phyloP scores from a whole-genome alignment of 805 yeast species.

The Candida yuanshanica region DNA sequence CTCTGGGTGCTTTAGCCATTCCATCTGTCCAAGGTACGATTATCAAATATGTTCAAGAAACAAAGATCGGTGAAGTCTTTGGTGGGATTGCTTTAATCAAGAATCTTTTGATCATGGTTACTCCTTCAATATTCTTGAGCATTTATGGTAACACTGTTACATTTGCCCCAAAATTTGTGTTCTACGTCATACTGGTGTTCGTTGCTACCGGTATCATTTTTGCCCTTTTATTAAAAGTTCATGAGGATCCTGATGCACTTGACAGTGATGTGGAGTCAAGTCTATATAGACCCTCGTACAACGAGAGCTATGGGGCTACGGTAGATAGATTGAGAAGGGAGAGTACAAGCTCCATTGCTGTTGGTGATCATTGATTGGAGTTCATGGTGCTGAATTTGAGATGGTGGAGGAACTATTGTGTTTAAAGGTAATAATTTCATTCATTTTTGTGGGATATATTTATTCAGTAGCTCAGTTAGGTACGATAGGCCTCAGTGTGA shows the following conservation, averaged over 20 bases:
- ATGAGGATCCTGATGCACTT: conserved; percentile 3
- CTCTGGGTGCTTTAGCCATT: conserved; percentile 44
- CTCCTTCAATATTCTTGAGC: conserved; percentile 43
- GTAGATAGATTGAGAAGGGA: neutral
- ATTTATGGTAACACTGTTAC: conserved; percentile 42
- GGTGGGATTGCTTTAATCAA: conserved; percentile 63
- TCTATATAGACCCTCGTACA: neutral
- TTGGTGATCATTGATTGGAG: neutral
- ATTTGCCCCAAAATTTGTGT: conserved; percentile 32
- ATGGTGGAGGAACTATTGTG: too few species aligned
- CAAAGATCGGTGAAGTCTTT: conserved; percentile 62
- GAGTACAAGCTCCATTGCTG: neutral
- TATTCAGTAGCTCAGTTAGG: too few species aligned
- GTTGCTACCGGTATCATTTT: conserved; percentile 1
- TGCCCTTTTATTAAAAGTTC: conserved; percentile 5
- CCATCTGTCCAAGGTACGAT: conserved; percentile 58
- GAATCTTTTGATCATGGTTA: conserved; percentile 39
- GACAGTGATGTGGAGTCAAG: neutral
- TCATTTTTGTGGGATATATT: too few species aligned
- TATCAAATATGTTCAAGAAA: conserved; percentile 55
- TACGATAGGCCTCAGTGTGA: too few species aligned
- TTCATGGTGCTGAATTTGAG: too few species aligned
- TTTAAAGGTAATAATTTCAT: too few species aligned
- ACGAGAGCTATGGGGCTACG: neutral
- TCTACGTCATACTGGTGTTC: conserved; percentile 23